Conservation (phyloP, 2,329 filamentous ascomycete genomes). For the Apiospora phragmitis region DNA sequence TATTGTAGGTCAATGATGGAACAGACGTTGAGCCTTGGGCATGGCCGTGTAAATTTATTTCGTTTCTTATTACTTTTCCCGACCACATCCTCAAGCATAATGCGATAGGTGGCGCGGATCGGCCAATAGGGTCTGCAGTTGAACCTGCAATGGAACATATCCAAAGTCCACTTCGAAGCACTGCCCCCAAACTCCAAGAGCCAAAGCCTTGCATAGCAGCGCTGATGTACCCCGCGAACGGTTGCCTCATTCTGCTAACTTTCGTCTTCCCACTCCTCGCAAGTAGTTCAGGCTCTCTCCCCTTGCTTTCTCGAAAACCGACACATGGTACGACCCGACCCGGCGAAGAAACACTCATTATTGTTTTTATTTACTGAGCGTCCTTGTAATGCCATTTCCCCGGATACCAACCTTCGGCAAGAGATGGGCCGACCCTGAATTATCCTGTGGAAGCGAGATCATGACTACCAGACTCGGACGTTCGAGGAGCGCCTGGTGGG, state of each 20-base stretch:
- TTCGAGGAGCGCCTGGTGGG: background rate
- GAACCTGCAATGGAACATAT: background rate
- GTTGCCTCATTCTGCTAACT: too few species aligned
- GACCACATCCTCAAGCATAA: background rate
- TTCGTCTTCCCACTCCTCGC: too few species aligned
- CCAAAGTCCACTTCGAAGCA: too few species aligned
- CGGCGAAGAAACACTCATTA: background rate
- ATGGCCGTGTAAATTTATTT: too few species aligned
- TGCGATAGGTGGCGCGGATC: background rate
- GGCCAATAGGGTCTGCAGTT: background rate
- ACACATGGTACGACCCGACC: background rate
- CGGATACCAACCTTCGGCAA: background rate
- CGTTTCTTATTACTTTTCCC: too few species aligned
- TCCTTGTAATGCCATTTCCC: background rate
- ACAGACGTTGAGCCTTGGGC: too few species aligned
- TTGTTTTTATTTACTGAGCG: background rate
- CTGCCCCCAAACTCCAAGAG: too few species aligned
- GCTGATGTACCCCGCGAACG: too few species aligned
- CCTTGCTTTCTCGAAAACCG: too few species aligned
- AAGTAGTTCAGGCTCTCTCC: too few species aligned
- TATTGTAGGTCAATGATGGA: too few species aligned
- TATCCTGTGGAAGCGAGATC: background rate
- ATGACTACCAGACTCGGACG: background rate
- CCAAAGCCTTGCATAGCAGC: too few species aligned
- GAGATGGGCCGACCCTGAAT: background rate